Base-by-base conservation (phyloP, 2,329 filamentous ascomycete species). In the Mycogone perniciosa region DNA sequence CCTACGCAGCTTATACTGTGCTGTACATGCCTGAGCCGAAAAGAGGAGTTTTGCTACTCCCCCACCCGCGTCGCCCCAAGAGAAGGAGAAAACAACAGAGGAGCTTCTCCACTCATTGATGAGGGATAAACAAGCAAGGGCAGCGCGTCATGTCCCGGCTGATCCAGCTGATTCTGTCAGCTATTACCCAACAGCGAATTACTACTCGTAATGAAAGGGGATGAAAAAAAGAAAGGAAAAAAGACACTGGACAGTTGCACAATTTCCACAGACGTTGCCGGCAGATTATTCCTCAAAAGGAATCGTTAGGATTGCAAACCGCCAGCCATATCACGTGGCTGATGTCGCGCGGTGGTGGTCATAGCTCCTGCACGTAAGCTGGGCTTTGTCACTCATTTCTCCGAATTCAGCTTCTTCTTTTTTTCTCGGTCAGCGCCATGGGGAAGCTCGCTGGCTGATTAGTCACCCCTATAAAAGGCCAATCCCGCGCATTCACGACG, bases 361-460 rank as follows among this genome's bases (percentile, higher is more conserved):
- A 52, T 52, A 52, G 50, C 50, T 52, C 45, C 50, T 31, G 13
- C 31, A 38, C 37, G 50, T 41, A 44, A 52, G 50, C 44, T 44
- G 48, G 10, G 37, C 27, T 42, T 46, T 31, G 4, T 42, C 37
- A 37, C 39, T 43, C 37, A 45, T 45, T 7, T 39, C 42, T 29
- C 10, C 20, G 20, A 20, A 20, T 20, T 20, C 20, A 20, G 20
- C 20, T 20, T 20, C 20, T 20, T n/a, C 42, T 6, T 40, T 20
- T 51, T 43, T 51, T 42, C 44, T 46, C 48, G 27, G 33, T 37
- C 48, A n/a, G 26, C n/a, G 26, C 31, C 20, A 6, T 26, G 29
- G 34, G 26, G 13, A 9, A 20, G 20, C 20, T 20, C 20, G 20
- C 20, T 20, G 43, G 35, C 44, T 51, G 48, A 51, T 51, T 51